phyloP scores from a whole-genome alignment of 192 early-diverging fungal genomes.

The Coemansia sp. region DNA sequence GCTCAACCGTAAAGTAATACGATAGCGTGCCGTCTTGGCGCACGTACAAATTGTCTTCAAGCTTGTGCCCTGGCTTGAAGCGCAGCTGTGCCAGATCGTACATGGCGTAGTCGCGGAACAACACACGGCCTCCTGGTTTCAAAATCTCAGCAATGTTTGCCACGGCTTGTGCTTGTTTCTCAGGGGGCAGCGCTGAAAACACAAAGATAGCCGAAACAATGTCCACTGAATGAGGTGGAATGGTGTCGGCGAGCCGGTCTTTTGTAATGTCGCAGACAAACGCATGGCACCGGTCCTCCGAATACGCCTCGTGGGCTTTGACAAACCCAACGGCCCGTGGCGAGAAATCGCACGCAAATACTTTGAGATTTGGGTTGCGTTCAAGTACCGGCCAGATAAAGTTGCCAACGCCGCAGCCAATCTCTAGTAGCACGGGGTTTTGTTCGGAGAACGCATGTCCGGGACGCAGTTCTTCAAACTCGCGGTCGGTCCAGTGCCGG shows the following conservation, averaged over 20 bases:
- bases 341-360: constrained; percentile 95
- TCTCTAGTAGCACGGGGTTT: constrained; percentile 68
- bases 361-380: constrained; percentile 77
- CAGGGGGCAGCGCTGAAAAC: constrained; percentile 85
- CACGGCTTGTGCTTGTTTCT: constrained; percentile 79
- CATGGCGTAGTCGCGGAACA: constrained; percentile 95
- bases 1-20: constrained; percentile 82
- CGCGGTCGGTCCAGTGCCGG: constrained; percentile 90
- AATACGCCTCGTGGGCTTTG: constrained; percentile 74
- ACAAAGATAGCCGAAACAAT: constrained; percentile 95
- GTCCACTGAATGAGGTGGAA: constrained; percentile 83
- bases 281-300: constrained; percentile 68
- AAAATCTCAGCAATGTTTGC: constrained; percentile 77
- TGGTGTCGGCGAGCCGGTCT: constrained; percentile 62
- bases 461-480: constrained; percentile 83
- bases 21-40: constrained; percentile 95
- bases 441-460: constrained; percentile 30
- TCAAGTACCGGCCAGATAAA: constrained; percentile 91
- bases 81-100: constrained; percentile 97
- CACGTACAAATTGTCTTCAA: constrained; percentile 95
- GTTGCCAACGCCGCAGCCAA: constrained; percentile 98
- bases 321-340: constrained; percentile 88
- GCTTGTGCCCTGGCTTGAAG: constrained; percentile 86
- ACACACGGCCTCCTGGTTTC: constrained; percentile 86
- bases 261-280: constrained; percentile 96